Evolutionary conservation across 345 rosid species (phyloP).

Genomic region (Theobroma cacao): DNA sequence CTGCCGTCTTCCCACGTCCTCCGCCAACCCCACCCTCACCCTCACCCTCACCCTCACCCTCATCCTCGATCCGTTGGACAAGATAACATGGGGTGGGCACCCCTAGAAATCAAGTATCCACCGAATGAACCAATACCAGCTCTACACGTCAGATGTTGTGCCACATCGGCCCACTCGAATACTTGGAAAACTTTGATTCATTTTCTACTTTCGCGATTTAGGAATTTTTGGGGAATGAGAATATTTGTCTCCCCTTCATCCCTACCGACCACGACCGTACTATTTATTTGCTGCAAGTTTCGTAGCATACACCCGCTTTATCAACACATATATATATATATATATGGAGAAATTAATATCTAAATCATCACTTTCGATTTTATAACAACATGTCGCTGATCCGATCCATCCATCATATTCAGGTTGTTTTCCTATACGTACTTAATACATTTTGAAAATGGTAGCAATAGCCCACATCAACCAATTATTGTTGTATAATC

Average conservation of each 20-base stretch:
- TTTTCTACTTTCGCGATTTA: neutral
- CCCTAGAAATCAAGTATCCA: neutral
- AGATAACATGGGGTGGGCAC: neutral
- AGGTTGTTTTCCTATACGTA: no score
- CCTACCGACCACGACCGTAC: neutral
- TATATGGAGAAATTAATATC: no score
- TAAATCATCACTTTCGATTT: no score
- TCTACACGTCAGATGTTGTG: neutral
- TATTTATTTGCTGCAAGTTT: neutral
- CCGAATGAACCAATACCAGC: neutral
- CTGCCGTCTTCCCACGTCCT: slow-evolving; percentile 29
- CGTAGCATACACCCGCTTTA: neutral
- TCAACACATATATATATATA: no score
- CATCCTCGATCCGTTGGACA: no score
- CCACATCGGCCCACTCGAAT: neutral
- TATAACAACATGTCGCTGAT: no score
- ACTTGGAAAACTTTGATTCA: neutral
- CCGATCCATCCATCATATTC: no score
- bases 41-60: no score
- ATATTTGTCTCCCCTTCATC: neutral
- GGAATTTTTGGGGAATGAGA: neutral
- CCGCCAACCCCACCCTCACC: neutral
- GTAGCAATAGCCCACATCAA: no score
- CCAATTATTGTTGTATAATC: no score
- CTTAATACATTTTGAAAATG: no score